Evolutionary conservation across 2,329 filamentous ascomycete species (phyloP).

Genomic region (Verticillium tricorpus): DNA sequence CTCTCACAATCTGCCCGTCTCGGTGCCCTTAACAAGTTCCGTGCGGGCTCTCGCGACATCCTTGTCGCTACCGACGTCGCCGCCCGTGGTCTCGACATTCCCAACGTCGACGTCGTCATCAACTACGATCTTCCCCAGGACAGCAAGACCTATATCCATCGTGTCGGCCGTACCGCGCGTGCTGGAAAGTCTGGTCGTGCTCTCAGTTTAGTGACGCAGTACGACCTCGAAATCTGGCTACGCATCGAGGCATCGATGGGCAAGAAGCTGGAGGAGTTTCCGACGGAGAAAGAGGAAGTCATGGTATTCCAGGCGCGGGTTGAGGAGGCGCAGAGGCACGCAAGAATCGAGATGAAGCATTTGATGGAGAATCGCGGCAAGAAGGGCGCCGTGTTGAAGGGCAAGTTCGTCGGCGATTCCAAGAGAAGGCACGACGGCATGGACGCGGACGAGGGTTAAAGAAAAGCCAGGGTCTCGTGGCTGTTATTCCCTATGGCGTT

Average conservation of each 20-base stretch:
- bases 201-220: slow-evolving; percentile 79
- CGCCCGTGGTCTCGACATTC: slow-evolving; percentile 87
- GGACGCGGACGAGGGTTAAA: slow-evolving; percentile 69
- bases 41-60: slow-evolving; percentile 72
- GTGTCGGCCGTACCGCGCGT: slow-evolving; percentile 82
- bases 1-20: slow-evolving; percentile 83
- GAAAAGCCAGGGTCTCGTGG: neutral
- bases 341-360: slow-evolving; percentile 76
- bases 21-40: slow-evolving; percentile 88
- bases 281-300: slow-evolving; percentile 73
- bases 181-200: slow-evolving; percentile 82
- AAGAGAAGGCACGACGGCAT: slow-evolving; percentile 53
- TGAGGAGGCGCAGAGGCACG: slow-evolving; percentile 76
- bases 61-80: slow-evolving; percentile 94
- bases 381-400: slow-evolving; percentile 42
- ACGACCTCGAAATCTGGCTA: slow-evolving; percentile 75
- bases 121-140: slow-evolving; percentile 83
- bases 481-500: neutral
- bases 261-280: slow-evolving; percentile 67
- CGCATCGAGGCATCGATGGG: slow-evolving; percentile 80
- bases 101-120: slow-evolving; percentile 80
- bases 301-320: slow-evolving; percentile 76
- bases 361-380: slow-evolving; percentile 65
- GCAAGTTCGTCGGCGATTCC: slow-evolving; percentile 39
- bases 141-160: slow-evolving; percentile 86